phyloP scores from a whole-genome alignment of 2,329 filamentous ascomycete genomes.

The Rhynchosporium secalis region DNA sequence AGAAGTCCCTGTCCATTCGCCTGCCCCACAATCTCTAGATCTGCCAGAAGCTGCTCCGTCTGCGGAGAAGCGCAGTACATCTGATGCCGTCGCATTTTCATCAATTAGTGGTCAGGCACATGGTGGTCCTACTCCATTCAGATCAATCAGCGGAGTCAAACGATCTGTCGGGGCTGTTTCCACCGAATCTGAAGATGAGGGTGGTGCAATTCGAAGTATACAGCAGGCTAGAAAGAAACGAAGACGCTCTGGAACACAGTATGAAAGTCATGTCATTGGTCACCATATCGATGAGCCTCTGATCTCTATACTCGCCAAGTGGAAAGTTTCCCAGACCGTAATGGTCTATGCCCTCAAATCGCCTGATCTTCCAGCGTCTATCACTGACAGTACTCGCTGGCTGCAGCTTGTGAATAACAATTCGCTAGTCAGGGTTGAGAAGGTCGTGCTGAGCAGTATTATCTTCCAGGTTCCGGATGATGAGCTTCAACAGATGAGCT shows the following conservation, averaged over 20 bases:
- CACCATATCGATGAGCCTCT: neutral
- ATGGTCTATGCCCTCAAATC: neutral
- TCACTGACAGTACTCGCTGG: no score
- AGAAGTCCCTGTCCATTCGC: no score
- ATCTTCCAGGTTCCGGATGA: neutral
- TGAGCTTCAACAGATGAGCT: neutral
- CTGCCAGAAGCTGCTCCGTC: no score
- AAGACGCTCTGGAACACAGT: neutral
- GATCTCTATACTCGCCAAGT: neutral
- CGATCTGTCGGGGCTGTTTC: no score
- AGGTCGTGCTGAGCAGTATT: neutral
- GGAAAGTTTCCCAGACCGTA: neutral
- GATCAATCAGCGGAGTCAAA: no score
- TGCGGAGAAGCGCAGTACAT: no score
- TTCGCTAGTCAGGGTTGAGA: neutral
- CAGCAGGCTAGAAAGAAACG: neutral
- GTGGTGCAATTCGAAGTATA: neutral
- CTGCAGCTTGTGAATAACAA: neutral
- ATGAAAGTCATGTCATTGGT: neutral
- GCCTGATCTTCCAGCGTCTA: neutral
- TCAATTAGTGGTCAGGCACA: no score
- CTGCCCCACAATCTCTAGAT: no score
- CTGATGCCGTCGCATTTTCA: no score
- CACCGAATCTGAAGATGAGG: neutral
- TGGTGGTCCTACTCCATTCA: neutral